Conservation (phyloP, 169 alveolate genomes). For the Plasmodium gaboni region DNA sequence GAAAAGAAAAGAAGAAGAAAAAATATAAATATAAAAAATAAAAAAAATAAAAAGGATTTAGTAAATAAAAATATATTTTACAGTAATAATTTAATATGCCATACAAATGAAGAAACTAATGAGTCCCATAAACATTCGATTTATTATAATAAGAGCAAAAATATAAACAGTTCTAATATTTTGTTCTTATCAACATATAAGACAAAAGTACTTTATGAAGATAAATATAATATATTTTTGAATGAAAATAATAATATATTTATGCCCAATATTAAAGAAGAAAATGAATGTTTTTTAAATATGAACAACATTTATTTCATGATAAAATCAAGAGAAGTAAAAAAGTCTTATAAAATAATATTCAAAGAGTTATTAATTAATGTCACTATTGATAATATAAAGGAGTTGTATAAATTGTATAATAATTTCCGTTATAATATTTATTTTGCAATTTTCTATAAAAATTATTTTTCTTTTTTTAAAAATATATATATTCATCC, state of each 20-base stretch:
- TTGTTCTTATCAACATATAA: slow-evolving; percentile 20
- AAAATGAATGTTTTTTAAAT: slow-evolving; percentile 44
- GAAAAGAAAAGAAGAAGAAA: background rate
- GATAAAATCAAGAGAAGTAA: slow-evolving; percentile 7
- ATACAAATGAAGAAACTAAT: background rate
- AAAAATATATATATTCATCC: slow-evolving; percentile 36
- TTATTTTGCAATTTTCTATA: slow-evolving; percentile 35
- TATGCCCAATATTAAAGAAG: slow-evolving; percentile 70
- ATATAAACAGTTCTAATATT: background rate
- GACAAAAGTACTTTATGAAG: slow-evolving; percentile 31
- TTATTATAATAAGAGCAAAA: background rate
- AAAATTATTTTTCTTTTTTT: slow-evolving; percentile 34
- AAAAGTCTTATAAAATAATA: slow-evolving; percentile 24
- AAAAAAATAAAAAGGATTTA: background rate
- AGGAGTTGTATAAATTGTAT: slow-evolving; percentile 40
- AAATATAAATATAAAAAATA: background rate
- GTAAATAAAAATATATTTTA: background rate
- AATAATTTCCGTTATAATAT: slow-evolving; percentile 46
- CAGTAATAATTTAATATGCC: background rate
- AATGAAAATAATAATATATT: slow-evolving; percentile 51
- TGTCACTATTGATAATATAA: slow-evolving; percentile 49
- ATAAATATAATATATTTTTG: slow-evolving; percentile 55
- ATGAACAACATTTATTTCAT: slow-evolving; percentile 21
- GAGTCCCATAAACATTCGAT: background rate
- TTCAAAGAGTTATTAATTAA: slow-evolving; percentile 35